Base-by-base conservation (phyloP, 257 asterid genomes). In the Salvia rosmarinus region DNA sequence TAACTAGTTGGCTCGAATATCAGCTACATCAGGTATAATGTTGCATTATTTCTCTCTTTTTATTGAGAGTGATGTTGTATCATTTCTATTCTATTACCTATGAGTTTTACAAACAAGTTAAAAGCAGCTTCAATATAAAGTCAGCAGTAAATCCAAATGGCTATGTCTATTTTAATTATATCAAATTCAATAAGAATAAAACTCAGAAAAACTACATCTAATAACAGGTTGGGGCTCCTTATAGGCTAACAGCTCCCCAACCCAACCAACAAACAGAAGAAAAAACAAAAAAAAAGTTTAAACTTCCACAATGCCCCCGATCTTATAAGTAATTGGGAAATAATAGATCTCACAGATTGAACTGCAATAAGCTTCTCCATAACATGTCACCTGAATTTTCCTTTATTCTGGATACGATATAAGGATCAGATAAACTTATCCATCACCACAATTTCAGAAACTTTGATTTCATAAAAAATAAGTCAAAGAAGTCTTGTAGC, bases 361-460 rank as follows among this genome's bases (percentile, higher is more conserved):
- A 32, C 37, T 25, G 30, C 2, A 25, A 32, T 11, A 68, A 14
- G 28, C n/a, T 77, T 70, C 62, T 64, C 67, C 1, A 35, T 25
- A 32, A 39, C 65, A 19, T 20, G 58, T 72, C 65, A 64, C 35
- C 34, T 9, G 13, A 13, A 1, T 11, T 50, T 51, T 59, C 30
- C 51, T 23, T 55, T 19, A 16, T 23, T 21, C 0, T 2, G 30
- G 12, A 8, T 9, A 43, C 50, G 16, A 60, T 12, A 75, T 5
- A 52, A 61, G 44, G 17, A 68, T 37, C 40, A 51, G 7, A 5
- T 17, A 23, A 62, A 70, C 30, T 17, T 16, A 17, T 44, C 44
- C 6, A 49, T 40, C 44, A 8, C 52, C 21, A 13, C 23, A 68
- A 52, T 12, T 20, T 50, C 73, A 44, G 58, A 65, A 57, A 59